phyloP scores from a whole-genome alignment of 331 rosid species.

The Saraca asoca region DNA sequence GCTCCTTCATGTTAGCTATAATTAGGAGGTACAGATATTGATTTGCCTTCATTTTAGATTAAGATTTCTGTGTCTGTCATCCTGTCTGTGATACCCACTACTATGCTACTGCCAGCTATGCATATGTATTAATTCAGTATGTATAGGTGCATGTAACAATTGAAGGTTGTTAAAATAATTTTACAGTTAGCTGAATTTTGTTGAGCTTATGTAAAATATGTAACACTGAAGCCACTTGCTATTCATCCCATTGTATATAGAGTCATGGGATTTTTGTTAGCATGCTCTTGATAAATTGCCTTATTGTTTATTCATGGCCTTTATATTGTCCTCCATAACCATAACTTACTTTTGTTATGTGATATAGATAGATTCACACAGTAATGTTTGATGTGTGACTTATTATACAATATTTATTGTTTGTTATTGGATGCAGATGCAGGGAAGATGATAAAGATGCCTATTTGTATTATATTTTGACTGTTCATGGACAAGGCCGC shows the following conservation, averaged over 20 bases:
- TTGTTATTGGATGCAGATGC: slow-evolving; percentile 65
- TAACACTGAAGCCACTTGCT: slow-evolving; percentile 2
- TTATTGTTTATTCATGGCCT: slow-evolving; percentile 7
- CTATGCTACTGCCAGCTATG: too few species aligned
- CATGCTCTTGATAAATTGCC: slow-evolving; percentile 26
- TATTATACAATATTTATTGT: slow-evolving; percentile 27
- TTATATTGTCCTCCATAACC: neutral
- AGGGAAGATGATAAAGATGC: slow-evolving; percentile 93
- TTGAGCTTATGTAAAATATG: slow-evolving; percentile 3
- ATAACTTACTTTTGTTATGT: neutral
- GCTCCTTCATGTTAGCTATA: neutral
- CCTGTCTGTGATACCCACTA: too few species aligned
- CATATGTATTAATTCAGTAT: too few species aligned
- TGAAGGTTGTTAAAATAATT: neutral
- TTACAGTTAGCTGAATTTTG: neutral
- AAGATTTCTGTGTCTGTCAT: too few species aligned
- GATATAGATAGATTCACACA: slow-evolving; percentile 19
- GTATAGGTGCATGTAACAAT: too few species aligned
- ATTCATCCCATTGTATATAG: slow-evolving; percentile 20
- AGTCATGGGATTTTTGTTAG: slow-evolving; percentile 11
- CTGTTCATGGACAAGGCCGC: slow-evolving; percentile 88
- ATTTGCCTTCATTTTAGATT: too few species aligned
- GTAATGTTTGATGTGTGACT: slow-evolving; percentile 17
- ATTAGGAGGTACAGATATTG: neutral
- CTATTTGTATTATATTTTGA: slow-evolving; percentile 78